Conservation (phyloP, 139 green algal species). For the Dunaliella sp. region DNA sequence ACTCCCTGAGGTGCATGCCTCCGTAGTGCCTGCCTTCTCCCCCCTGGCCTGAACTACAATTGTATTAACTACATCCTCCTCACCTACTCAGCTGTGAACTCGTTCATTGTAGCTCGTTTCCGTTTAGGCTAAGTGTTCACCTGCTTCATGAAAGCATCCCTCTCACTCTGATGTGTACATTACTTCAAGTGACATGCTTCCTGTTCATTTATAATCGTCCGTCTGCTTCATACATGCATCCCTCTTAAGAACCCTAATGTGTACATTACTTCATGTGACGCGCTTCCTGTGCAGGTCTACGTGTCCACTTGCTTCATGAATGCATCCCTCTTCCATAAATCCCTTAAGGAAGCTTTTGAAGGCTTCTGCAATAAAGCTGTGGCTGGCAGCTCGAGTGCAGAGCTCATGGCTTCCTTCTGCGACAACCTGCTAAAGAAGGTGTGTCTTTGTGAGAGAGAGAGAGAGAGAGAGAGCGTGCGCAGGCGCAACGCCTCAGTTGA, state of each 20-base stretch:
- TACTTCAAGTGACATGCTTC: no score
- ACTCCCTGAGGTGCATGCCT: no score
- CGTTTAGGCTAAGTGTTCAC: slow-evolving; percentile 63
- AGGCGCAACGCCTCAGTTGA: not conserved
- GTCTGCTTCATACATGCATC: no score
- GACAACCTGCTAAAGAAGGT: slow-evolving; percentile 97
- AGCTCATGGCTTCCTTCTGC: slow-evolving; percentile 98
- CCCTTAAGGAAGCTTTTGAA: slow-evolving; percentile 92
- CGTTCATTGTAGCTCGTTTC: no score
- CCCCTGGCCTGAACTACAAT: no score
- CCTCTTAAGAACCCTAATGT: no score
- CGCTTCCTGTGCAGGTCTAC: slow-evolving; percentile 34
- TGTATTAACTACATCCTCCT: no score
- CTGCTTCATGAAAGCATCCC: slow-evolving; percentile 76
- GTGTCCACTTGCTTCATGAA: slow-evolving; percentile 78
- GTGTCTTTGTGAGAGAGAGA: not conserved
- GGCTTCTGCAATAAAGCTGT: slow-evolving; percentile 97
- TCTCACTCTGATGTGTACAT: no score
- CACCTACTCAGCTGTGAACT: no score
- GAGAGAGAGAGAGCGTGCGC: not conserved
- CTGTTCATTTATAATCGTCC: no score
- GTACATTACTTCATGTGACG: no score
- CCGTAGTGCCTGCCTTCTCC: no score
- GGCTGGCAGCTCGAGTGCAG: slow-evolving; percentile 73
- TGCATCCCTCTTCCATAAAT: slow-evolving; percentile 93